These are phyloP conservation scores for Flueggea neowawraea DNA, from an alignment of 441 rosid genomes.

Conservation along the genomic window DNA sequence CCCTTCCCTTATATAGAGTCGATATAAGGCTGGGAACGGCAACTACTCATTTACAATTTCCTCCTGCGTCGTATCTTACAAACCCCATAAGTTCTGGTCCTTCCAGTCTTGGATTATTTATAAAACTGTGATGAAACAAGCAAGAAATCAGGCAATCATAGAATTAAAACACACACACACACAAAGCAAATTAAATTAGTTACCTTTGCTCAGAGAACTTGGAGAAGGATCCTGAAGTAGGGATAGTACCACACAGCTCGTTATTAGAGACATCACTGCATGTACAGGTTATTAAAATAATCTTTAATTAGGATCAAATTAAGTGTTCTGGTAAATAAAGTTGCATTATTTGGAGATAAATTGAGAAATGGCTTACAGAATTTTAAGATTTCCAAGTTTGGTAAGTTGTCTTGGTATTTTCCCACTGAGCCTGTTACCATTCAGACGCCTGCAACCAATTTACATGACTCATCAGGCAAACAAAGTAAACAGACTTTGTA, in stretches of 20 bases:
- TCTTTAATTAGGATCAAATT: not conserved
- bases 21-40: conserved; percentile 11
- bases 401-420: conserved; percentile 64
- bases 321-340: not conserved
- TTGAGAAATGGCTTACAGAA: conserved; percentile 38
- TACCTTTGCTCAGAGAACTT: conserved; percentile 67
- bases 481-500: not conserved
- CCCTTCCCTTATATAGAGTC: conserved; percentile 18
- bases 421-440: conserved; percentile 57
- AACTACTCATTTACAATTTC: conserved; percentile 33
- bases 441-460: conserved; percentile 47
- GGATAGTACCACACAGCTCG: conserved; percentile 70
- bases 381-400: conserved; percentile 53
- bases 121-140: conserved; percentile 36
- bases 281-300: not conserved
- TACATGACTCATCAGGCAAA: conserved; percentile 5
- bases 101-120: conserved; percentile 53
- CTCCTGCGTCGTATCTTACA: conserved; percentile 58
- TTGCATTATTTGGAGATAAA: not conserved
- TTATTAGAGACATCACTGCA: conserved; percentile 65
- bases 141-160: not conserved
- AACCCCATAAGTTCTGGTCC: conserved; percentile 82
- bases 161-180: not conserved
- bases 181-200: not conserved
- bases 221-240: conserved; percentile 61